Evolutionary conservation across 2,329 filamentous ascomycete genomes (phyloP).

Genomic region (Dissoconium aciculare): DNA sequence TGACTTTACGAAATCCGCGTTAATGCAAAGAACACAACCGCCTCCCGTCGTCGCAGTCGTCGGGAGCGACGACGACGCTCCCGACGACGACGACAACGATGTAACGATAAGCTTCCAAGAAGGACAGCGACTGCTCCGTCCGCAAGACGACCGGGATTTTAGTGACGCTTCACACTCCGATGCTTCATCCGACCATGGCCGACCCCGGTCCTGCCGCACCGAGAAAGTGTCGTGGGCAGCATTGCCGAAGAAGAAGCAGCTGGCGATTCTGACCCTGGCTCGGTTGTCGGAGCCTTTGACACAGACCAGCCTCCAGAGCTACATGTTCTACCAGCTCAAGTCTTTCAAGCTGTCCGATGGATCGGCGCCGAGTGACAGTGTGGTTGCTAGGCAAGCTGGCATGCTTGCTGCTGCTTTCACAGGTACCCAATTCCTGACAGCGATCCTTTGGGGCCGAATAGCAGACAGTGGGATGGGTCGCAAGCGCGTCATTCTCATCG

Average conservation of each 20-base stretch:
- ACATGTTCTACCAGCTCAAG: slow-evolving; percentile 79
- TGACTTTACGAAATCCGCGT: too few species aligned
- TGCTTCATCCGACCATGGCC: too few species aligned
- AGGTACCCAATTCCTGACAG: slow-evolving; percentile 66
- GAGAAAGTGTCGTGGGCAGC: slow-evolving; percentile 51
- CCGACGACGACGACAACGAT: too few species aligned
- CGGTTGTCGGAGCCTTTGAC: slow-evolving; percentile 70
- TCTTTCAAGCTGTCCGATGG: slow-evolving; percentile 40
- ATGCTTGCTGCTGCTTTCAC: slow-evolving; percentile 67
- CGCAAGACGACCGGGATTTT: too few species aligned
- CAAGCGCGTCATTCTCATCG: slow-evolving; percentile 65
- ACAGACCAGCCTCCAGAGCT: slow-evolving; percentile 61
- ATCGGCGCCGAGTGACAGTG: slow-evolving; percentile 40
- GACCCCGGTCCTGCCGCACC: too few species aligned
- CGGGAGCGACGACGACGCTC: too few species aligned
- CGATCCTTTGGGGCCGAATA: slow-evolving; percentile 66
- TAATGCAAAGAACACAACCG: too few species aligned
- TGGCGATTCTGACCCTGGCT: slow-evolving; percentile 62
- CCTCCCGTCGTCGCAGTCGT: too few species aligned
- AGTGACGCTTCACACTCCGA: too few species aligned
- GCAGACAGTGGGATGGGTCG: slow-evolving; percentile 48
- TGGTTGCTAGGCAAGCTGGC: slow-evolving; percentile 63
- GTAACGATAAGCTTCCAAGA: too few species aligned
- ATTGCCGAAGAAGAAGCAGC: slow-evolving; percentile 61
- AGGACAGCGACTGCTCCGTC: too few species aligned